Conservation (phyloP, 331 rosid species). For the Malus hybrid region DNA sequence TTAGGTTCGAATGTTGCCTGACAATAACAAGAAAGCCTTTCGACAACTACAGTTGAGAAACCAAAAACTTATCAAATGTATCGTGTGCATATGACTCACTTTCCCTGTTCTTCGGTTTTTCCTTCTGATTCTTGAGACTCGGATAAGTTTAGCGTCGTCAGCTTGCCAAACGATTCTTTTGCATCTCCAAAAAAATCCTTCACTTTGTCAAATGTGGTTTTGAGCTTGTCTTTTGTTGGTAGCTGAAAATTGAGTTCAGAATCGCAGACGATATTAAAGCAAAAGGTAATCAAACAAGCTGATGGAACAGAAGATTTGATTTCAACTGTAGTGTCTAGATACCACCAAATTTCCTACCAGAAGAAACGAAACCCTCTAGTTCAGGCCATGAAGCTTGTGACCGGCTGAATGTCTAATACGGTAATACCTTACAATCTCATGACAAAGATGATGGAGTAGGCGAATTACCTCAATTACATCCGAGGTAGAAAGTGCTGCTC, state of each 20-base stretch:
- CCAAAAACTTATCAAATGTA: not conserved
- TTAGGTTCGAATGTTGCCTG: not conserved
- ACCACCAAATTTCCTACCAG: not conserved
- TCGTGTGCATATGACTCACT: constrained; percentile 43
- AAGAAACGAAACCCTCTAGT: not conserved
- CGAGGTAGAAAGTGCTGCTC: constrained; percentile 61
- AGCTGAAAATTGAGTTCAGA: constrained; percentile 45
- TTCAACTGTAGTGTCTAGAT: not conserved
- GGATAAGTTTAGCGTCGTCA: constrained; percentile 37
- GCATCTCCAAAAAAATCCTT: constrained; percentile 85
- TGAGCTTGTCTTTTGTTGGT: constrained; percentile 76
- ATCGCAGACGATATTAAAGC: constrained; percentile 12
- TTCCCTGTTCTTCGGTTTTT: constrained; percentile 31
- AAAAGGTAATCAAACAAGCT: not conserved
- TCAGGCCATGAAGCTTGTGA: not conserved
- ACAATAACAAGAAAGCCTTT: not conserved
- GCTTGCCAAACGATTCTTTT: constrained; percentile 78
- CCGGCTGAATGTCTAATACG: not conserved
- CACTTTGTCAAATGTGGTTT: constrained; percentile 72
- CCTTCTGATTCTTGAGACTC: constrained; percentile 40
- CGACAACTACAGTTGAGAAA: not conserved
- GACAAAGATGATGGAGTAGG: not conserved
- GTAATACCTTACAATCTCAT: not conserved
- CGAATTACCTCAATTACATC: constrained; percentile 75
- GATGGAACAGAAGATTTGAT: constrained; percentile 2